A percentile compares a stretch with the other conserved stretches of the same genome.
Conservation (phyloP, 2,329 filamentous ascomycete species). For the Claviceps quebecensis region DNA sequence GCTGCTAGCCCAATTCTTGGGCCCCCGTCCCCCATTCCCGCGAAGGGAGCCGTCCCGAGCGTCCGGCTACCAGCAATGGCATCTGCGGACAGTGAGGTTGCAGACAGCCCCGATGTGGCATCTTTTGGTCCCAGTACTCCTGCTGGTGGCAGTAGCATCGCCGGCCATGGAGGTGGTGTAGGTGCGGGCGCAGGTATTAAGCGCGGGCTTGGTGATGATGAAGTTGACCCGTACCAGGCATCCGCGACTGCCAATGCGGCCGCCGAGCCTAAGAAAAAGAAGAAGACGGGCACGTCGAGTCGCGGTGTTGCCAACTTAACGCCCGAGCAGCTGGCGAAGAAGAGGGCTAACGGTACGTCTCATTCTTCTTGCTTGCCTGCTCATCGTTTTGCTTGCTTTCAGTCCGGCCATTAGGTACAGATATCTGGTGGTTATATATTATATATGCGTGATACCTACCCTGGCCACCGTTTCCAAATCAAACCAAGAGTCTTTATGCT, state of each 20-base stretch:
- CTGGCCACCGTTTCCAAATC: background rate
- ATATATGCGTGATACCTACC: background rate
- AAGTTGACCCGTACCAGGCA: background rate
- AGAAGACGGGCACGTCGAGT: conserved; percentile 29
- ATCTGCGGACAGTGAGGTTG: background rate
- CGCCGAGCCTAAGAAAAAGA: conserved; percentile 19
- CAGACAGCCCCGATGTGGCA: conserved; percentile 1
- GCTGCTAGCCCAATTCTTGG: no score
- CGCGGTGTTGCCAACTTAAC: conserved; percentile 50
- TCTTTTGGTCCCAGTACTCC: background rate
- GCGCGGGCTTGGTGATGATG: background rate
- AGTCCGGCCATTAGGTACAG: background rate
- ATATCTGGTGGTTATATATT: background rate
- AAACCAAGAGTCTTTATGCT: background rate
- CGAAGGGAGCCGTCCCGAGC: background rate
- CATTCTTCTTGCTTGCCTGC: background rate
- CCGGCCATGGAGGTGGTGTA: background rate
- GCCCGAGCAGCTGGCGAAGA: conserved; percentile 60
- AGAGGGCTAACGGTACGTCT: conserved; percentile 40
- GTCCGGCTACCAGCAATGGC: background rate
- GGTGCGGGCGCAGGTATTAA: background rate
- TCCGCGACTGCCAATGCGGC: conserved; percentile 4
- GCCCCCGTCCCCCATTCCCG: no score
- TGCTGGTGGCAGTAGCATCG: background rate
- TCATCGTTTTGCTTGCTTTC: background rate